These are phyloP conservation scores for Phytophthora idaei DNA, from an alignment of 352 stramenopile genomes.

Conservation along the genomic window DNA sequence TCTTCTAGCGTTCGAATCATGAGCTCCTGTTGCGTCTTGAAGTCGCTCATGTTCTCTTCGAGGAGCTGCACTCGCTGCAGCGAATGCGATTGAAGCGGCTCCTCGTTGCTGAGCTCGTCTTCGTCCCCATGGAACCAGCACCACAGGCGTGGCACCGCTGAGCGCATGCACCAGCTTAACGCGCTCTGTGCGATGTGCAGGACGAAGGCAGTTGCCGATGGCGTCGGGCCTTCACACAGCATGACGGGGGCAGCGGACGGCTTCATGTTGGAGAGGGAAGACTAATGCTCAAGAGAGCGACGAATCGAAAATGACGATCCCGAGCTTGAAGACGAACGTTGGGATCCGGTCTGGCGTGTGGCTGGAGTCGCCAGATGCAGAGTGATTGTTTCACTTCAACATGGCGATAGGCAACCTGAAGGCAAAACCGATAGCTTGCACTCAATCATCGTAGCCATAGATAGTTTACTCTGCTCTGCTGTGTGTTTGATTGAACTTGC, in stretches of 20 bases:
- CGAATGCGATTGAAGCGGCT: background rate
- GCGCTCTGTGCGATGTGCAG: constrained; percentile 1
- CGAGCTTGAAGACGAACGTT: background rate
- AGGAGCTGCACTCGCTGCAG: constrained; percentile 1
- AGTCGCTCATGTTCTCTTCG: background rate
- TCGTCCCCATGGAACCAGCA: background rate
- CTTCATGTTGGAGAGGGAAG: background rate
- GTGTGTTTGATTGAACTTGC: no score
- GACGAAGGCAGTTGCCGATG: constrained; percentile 4
- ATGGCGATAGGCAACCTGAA: background rate
- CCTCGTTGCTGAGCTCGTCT: background rate
- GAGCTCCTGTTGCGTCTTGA: constrained; percentile 6
- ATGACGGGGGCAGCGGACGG: background rate
- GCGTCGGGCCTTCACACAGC: background rate
- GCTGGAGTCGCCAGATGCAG: background rate
- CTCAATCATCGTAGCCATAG: no score
- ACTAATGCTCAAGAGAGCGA: background rate
- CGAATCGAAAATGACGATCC: background rate
- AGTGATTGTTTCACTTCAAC: constrained; percentile 10
- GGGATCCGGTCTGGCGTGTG: constrained; percentile 1
- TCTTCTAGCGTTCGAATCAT: background rate
- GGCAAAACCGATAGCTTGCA: no score
- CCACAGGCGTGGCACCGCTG: constrained; percentile 6
- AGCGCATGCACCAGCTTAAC: constrained; percentile 5
- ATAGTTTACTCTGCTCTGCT: background rate